phyloP scores from a whole-genome alignment of 148 eudicot genomes.

The Camellia granthamiana region DNA sequence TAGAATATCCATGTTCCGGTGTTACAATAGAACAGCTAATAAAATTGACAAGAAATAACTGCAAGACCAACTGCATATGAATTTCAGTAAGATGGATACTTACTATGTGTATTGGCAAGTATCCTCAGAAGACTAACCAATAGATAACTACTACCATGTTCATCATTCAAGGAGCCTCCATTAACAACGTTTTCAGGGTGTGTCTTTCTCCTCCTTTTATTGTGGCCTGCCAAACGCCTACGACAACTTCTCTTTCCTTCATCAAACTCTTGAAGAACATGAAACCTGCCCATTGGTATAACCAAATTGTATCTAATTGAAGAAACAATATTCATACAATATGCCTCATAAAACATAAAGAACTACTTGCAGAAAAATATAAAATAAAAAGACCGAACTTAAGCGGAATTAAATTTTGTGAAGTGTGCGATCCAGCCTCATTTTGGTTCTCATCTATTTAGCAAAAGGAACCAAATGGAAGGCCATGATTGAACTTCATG shows the following conservation, averaged over 20 bases:
- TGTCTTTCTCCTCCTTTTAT: conserved; percentile 80
- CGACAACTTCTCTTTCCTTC: conserved; percentile 98
- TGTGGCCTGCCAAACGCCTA: conserved; percentile 91
- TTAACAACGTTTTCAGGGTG: conserved; percentile 58
- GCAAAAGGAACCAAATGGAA: not conserved
- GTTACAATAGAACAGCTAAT: not conserved
- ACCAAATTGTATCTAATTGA: not conserved
- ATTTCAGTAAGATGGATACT: conserved; percentile 27
- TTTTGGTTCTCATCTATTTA: not conserved
- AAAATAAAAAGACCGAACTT: not conserved
- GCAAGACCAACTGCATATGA: not conserved
- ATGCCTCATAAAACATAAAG: not conserved
- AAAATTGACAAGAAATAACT: not conserved
- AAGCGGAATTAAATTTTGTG: not conserved
- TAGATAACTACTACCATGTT: conserved; percentile 51
- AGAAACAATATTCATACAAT: not conserved
- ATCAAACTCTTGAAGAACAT: conserved; percentile 89
- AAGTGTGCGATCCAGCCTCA: not conserved
- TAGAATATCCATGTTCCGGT: not conserved
- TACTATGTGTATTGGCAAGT: conserved; percentile 70
- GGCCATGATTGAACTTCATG: not conserved
- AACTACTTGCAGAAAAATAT: not conserved
- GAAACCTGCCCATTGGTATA: conserved; percentile 60
- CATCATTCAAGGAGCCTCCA: conserved; percentile 52
- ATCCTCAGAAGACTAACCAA: conserved; percentile 62